phyloP scores from a whole-genome alignment of 129 eudicot genomes.

The Scalesia atractyloides region DNA sequence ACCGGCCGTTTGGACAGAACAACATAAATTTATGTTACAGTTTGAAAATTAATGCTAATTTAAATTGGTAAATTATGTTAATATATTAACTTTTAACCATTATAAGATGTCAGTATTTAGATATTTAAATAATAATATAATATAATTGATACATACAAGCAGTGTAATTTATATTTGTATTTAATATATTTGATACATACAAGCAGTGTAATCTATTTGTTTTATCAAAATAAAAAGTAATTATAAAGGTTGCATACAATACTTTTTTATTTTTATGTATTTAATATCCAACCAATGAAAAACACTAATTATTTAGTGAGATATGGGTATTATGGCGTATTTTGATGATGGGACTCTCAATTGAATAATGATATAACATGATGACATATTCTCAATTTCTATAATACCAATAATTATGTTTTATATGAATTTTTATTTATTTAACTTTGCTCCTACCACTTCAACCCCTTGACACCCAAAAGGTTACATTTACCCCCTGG shows the following conservation, averaged over 20 bases:
- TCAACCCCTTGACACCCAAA: constrained; percentile 18
- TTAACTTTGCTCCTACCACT: neutral
- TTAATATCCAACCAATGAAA: neutral
- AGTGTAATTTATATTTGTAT: too few species aligned
- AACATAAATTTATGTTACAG: too few species aligned
- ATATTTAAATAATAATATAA: too few species aligned
- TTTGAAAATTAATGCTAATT: too few species aligned
- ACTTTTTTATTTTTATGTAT: neutral
- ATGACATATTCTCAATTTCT: constrained; percentile 31
- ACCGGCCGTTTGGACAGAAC: too few species aligned
- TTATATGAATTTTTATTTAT: neutral
- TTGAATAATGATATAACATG: constrained; percentile 32
- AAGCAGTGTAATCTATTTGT: neutral
- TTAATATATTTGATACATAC: too few species aligned
- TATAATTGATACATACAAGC: too few species aligned
- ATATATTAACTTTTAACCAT: too few species aligned
- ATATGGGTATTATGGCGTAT: constrained; percentile 30
- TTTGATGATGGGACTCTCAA: constrained; percentile 27
- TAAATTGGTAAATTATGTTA: too few species aligned
- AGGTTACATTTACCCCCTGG: constrained; percentile 2
- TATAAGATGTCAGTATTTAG: neutral
- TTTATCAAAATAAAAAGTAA: too few species aligned
- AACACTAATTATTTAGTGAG: constrained; percentile 6
- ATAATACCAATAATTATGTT: constrained; percentile 35
- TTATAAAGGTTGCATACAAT: neutral